Conservation (phyloP, 768 basidiomycete genomes). For the Galerina marginata region DNA sequence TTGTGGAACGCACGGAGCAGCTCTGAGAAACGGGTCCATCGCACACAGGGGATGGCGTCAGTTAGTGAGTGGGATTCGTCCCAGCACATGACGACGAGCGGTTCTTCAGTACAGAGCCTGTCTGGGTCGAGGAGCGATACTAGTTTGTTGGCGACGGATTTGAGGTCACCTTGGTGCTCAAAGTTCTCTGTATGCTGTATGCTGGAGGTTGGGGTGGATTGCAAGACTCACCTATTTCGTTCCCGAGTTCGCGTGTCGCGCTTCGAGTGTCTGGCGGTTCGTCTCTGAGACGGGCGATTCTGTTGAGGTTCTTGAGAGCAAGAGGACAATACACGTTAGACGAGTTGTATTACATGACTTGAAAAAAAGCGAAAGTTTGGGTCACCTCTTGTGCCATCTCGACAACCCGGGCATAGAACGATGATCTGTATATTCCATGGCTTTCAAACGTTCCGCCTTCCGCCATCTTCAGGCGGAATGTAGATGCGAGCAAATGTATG, state of each 20-base stretch:
- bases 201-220: too few species aligned
- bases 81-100: neutral
- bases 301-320: too few species aligned
- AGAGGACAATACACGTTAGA: neutral
- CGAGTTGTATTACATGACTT: neutral
- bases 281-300: too few species aligned
- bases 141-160: neutral
- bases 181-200: too few species aligned
- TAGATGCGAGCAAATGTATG: neutral
- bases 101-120: neutral
- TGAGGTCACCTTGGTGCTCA: neutral
- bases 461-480: neutral
- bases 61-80: neutral
- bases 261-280: too few species aligned
- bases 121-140: neutral
- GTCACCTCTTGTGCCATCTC: neutral
- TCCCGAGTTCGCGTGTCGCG: too few species aligned
- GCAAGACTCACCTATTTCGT: too few species aligned
- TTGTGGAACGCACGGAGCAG: conserved; percentile 5
- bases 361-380: neutral
- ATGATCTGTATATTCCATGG: neutral
- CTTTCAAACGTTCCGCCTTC: neutral
- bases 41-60: neutral
- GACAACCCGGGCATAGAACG: neutral
- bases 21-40: neutral